A percentile compares a stretch with the other conserved stretches of the same genome.
These are phyloP conservation scores for Suillus fuscotomentosus DNA, from an alignment of 768 basidiomycete genomes.

Conservation along the genomic window DNA sequence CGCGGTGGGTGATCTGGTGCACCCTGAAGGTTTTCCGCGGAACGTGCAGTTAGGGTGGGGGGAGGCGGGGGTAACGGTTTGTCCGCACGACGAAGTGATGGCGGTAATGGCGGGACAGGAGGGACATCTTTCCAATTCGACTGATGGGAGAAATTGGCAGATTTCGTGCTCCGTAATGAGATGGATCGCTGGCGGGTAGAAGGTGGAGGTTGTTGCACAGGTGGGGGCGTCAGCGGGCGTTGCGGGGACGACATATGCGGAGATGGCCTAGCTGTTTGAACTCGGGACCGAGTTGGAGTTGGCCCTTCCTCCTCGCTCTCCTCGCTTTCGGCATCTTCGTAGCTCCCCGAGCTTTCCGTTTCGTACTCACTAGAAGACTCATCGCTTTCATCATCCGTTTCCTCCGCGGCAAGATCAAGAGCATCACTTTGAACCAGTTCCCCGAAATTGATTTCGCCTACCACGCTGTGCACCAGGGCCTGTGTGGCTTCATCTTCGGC, in stretches of 20 bases:
- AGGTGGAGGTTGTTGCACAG: slow-evolving; percentile 5
- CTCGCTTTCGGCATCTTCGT: slow-evolving; percentile 8
- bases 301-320: slow-evolving; percentile 12
- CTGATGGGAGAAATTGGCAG: slow-evolving; percentile 35
- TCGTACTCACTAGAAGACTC: slow-evolving; percentile 43
- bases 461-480: slow-evolving; percentile 76
- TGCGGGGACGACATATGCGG: slow-evolving; percentile 3
- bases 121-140: slow-evolving; percentile 30
- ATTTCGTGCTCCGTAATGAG: slow-evolving; percentile 48
- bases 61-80: slow-evolving; percentile 44
- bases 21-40: slow-evolving; percentile 17
- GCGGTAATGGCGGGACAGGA: slow-evolving; percentile 44
- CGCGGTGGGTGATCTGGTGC: slow-evolving; percentile 13
- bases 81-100: slow-evolving; percentile 27
- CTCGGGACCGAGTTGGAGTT: neutral
- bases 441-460: slow-evolving; percentile 79
- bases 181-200: slow-evolving; percentile 31
- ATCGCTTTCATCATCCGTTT: slow-evolving; percentile 42
- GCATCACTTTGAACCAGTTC: slow-evolving; percentile 78
- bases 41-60: slow-evolving; percentile 12
- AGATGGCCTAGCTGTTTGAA: slow-evolving; percentile 1
- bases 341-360: slow-evolving; percentile 15
- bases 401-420: slow-evolving; percentile 77
- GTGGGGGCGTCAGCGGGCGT: slow-evolving; percentile 1
- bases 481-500: slow-evolving; percentile 84